Evolutionary conservation across 805 yeast genomes (phyloP).

Genomic region (Candida stauntonica): DNA sequence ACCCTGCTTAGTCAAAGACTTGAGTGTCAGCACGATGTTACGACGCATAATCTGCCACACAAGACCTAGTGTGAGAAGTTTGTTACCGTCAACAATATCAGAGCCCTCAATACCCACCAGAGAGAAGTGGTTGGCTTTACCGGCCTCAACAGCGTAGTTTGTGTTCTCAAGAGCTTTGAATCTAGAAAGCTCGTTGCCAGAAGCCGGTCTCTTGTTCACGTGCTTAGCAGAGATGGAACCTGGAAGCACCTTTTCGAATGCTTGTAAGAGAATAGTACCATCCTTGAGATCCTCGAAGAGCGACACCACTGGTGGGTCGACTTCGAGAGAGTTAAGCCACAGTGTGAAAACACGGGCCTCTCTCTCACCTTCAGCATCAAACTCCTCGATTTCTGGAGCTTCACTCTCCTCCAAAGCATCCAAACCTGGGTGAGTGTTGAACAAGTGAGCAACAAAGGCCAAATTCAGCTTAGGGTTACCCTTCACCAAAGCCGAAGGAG

Average conservation of each 20-base stretch:
- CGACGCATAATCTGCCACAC: slow-evolving; percentile 99
- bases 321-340: slow-evolving; percentile 96
- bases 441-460: slow-evolving; percentile 95
- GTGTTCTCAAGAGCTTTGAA: slow-evolving; percentile 96
- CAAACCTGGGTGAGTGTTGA: slow-evolving; percentile 94
- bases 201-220: slow-evolving; percentile 78
- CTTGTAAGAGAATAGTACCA: slow-evolving; percentile 84
- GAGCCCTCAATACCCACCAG: slow-evolving; percentile 98
- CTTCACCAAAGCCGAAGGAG: slow-evolving; percentile 87
- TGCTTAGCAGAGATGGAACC: slow-evolving; percentile 78
- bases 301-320: slow-evolving; percentile 88
- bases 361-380: slow-evolving; percentile 99
- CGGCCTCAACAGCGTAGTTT: slow-evolving; percentile 96
- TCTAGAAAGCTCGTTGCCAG: slow-evolving; percentile 73
- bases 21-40: slow-evolving; percentile 82
- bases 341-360: slow-evolving; percentile 97
- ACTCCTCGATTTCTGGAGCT: slow-evolving; percentile 92
- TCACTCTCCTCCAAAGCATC: slow-evolving; percentile 92
- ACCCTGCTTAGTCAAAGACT: slow-evolving; percentile 61
- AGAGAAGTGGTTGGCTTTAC: slow-evolving; percentile 88
- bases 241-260: slow-evolving; percentile 93
- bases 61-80: slow-evolving; percentile 80
- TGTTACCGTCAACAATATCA: slow-evolving; percentile 92
- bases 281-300: slow-evolving; percentile 93
- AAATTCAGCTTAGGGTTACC: slow-evolving; percentile 96